A percentile compares a stretch with the other conserved stretches of the same genome.
phyloP scores from a whole-genome alignment of 2,329 filamentous ascomycete genomes.

The Sclerotinia nivalis region DNA sequence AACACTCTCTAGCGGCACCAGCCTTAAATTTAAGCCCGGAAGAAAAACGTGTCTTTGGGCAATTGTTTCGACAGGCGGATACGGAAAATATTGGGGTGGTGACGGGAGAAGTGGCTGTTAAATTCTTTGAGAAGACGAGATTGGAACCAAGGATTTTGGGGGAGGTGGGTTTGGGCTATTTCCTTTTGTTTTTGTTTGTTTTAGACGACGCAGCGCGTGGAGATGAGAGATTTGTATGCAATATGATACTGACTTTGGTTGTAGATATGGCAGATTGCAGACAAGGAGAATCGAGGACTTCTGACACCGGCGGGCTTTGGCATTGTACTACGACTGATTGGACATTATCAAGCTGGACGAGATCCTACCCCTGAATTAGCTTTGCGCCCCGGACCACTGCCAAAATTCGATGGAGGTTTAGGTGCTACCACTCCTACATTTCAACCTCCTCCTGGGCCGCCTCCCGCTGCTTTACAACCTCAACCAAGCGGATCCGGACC shows the following conservation, averaged over 20 bases:
- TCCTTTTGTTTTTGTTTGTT: background rate
- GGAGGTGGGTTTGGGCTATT: conserved; percentile 56
- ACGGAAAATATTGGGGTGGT: conserved; percentile 89
- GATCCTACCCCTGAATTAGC: conserved; percentile 80
- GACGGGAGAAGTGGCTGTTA: conserved; percentile 92
- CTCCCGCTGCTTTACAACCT: conserved; percentile 49
- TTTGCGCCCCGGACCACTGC: conserved; percentile 81
- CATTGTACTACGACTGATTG: conserved; percentile 89
- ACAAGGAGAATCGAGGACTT: conserved; percentile 93
- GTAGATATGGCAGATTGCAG: conserved; percentile 98
- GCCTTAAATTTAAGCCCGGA: conserved; percentile 85
- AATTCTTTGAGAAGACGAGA: conserved; percentile 96
- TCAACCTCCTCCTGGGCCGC: conserved; percentile 50
- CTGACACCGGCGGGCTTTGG: conserved; percentile 92
- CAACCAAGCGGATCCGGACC: conserved; percentile 64
- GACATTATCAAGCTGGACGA: conserved; percentile 87
- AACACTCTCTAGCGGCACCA: conserved; percentile 51
- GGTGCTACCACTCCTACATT: conserved; percentile 47
- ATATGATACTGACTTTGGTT: background rate
- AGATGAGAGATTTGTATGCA: background rate
- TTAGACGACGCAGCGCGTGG: conserved; percentile 1
- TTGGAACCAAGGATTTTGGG: conserved; percentile 83
- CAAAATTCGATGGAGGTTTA: conserved; percentile 80
- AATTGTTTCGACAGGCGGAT: conserved; percentile 91
- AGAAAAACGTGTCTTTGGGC: conserved; percentile 91